phyloP scores from a whole-genome alignment of 192 early-diverging fungal species.

The Gonapodya sp. region DNA sequence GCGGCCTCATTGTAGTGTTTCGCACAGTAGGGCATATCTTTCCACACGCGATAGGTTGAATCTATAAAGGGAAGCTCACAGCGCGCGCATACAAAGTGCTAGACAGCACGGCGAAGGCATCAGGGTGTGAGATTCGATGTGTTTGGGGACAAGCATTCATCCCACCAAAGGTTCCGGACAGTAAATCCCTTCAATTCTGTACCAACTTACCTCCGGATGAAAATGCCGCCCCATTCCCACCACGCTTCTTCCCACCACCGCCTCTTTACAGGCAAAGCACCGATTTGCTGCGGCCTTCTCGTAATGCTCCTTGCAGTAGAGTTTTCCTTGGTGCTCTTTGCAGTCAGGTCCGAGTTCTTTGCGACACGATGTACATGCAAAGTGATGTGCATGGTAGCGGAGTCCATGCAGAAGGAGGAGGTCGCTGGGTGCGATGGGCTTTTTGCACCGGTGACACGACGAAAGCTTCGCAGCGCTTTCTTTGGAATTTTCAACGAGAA shows the following conservation, averaged over 20 bases:
- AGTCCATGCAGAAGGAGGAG: conserved; percentile 20
- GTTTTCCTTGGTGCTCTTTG: conserved; percentile 35
- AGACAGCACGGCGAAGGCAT: neutral
- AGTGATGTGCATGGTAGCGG: conserved; percentile 35
- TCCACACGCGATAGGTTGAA: conserved; percentile 28
- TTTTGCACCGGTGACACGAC: conserved; percentile 29
- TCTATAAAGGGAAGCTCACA: conserved; percentile 35
- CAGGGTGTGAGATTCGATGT: neutral
- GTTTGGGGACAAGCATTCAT: no score
- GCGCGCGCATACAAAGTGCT: conserved; percentile 41
- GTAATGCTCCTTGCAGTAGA: conserved; percentile 36
- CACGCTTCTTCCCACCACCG: conserved; percentile 30
- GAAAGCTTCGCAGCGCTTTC: conserved; percentile 11
- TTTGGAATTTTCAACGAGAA: conserved; percentile 6
- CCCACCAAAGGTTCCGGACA: no score
- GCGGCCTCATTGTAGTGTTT: conserved; percentile 35
- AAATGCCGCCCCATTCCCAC: conserved; percentile 30
- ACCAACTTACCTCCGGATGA: conserved; percentile 37
- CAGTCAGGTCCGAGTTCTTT: conserved; percentile 18
- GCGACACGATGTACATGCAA: conserved; percentile 31
- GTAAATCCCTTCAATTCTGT: no score
- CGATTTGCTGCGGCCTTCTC: conserved; percentile 19
- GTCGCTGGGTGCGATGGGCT: conserved; percentile 15
- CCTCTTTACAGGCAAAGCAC: conserved; percentile 30
- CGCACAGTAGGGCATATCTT: conserved; percentile 33